Evolutionary conservation across 1,139 yeast genomes (phyloP), one percentile per base, ranked within the genome.

Genomic region (Petasospora fabianii): DNA sequence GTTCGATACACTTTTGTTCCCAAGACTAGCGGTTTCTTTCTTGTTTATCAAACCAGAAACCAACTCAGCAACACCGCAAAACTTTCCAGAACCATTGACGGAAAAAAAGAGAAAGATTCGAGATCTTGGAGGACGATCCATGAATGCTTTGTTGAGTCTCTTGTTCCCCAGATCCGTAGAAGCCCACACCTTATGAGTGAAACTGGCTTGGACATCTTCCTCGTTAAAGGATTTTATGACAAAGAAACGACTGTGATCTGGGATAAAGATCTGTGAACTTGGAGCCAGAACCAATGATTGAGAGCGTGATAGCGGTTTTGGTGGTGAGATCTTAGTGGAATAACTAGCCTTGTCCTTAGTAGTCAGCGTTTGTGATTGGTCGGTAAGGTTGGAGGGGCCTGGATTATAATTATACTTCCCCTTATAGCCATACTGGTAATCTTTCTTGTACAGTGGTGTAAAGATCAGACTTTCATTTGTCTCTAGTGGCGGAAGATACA

Each of bases 21-120:
- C 13, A 10, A 24, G n/a, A 17, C 13, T 11, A 4, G 22, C 34
- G 15, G 10, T 18, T 11, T 24, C 24, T 22, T 12, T 20, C 10
- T 22, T 11, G 7, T 30, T 26, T 10, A 30, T 20, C 17, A 31
- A 8, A 22, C 58, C 55, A 9, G 66, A 59, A 6, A 55, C 59
- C 82, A 78, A 76, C 50, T 72, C 75, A 2, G 80, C 80, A n/a
- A 77, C 66, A 0, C 83, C 84, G 55, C 82, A 76, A 51, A 78
- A 78, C 46, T 67, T 69, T 0, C 83, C 80, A 20, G 80, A 74
- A 1, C 73, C 69, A 52, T 77, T 77, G 3, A 77, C 82, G 56
- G 78, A 77, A 52, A 75, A 78, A 46, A 77, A 69, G 15, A 78
- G 55, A 44, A 66, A 73, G 1, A 78, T 57, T 37, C 55, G 49